Percentiles rank a stretch among this genome's conserved stretches.
These are phyloP conservation scores for Salvia rosmarinus DNA, from an alignment of 257 asterid species.

Conservation along the genomic window DNA sequence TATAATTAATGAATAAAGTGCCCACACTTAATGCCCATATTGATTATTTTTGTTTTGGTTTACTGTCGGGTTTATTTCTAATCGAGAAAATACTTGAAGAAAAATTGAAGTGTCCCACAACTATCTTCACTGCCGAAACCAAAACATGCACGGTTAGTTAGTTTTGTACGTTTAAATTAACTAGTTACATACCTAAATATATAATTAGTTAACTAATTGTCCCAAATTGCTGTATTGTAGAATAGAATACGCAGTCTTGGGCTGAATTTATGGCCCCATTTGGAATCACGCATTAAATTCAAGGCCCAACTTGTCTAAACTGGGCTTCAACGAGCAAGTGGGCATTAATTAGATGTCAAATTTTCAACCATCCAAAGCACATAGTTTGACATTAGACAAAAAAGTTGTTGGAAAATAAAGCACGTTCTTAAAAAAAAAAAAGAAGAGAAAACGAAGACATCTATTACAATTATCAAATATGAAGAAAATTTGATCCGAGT, in stretches of 20 bases:
- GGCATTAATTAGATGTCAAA: not conserved
- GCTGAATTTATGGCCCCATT: not conserved
- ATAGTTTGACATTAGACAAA: no score
- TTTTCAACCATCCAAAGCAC: not conserved
- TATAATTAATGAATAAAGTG: constrained; percentile 8
- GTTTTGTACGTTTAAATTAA: not conserved
- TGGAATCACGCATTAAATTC: not conserved
- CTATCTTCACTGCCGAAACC: no score
- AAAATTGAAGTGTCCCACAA: not conserved
- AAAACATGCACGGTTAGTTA: no score
- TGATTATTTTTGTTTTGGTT: not conserved
- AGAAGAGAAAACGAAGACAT: no score
- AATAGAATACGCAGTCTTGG: no score
- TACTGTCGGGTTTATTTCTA: not conserved
- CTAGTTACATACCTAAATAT: not conserved
- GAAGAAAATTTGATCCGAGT: not conserved
- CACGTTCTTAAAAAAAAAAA: not conserved
- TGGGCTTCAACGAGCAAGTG: not conserved
- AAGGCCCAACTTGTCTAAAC: not conserved
- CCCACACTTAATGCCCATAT: not conserved
- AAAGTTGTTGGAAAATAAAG: not conserved
- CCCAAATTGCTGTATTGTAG: no score
- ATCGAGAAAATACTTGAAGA: not conserved
- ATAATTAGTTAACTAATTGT: not conserved
- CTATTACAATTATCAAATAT: constrained; percentile 5